Percentiles rank a stretch among this genome's conserved stretches.
phyloP scores from a whole-genome alignment of 371 early-diverging fungal genomes.

The Enterospora canceri region DNA sequence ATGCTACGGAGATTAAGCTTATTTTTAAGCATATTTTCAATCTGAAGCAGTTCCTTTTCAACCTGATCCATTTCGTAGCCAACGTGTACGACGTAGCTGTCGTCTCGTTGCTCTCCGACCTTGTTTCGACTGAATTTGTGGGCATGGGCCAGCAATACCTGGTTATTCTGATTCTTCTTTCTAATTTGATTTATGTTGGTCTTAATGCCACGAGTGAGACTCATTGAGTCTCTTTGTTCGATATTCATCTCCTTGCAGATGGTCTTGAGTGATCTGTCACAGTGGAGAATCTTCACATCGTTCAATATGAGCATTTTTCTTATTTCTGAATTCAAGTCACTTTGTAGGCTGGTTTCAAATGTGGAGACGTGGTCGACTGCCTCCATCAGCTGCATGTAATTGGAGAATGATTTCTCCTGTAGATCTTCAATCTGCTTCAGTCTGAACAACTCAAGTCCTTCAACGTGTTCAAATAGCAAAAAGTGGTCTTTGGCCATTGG shows the following conservation, averaged over 20 bases:
- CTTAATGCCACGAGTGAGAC: slow-evolving; percentile 37
- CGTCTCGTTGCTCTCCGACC: slow-evolving; percentile 74
- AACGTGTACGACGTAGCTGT: slow-evolving; percentile 80
- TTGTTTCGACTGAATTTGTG: slow-evolving; percentile 77
- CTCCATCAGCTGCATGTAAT: slow-evolving; percentile 30
- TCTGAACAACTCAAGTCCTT: slow-evolving; percentile 40
- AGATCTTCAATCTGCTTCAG: slow-evolving; percentile 30
- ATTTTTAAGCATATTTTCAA: slow-evolving; percentile 65
- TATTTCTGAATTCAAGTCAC: slow-evolving; percentile 5
- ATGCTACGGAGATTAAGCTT: slow-evolving; percentile 11
- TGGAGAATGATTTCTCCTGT: slow-evolving; percentile 9
- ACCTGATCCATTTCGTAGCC: slow-evolving; percentile 73
- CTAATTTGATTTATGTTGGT: slow-evolving; percentile 18
- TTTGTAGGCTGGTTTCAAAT: background rate
- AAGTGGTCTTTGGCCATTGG: slow-evolving; percentile 1
- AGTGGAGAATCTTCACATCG: slow-evolving; percentile 32
- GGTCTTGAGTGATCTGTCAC: slow-evolving; percentile 28
- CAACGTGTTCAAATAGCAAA: slow-evolving; percentile 41
- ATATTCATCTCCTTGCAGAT: slow-evolving; percentile 14
- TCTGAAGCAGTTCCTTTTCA: slow-evolving; percentile 81
- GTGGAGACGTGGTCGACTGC: slow-evolving; percentile 12
- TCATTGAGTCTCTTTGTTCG: slow-evolving; percentile 11
- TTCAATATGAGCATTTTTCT: slow-evolving; percentile 35
- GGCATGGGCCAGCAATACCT: slow-evolving; percentile 83
- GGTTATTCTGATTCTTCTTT: slow-evolving; percentile 59